Base-by-base conservation (phyloP, 495 filamentous ascomycete species). In the Aspergillus avenaceus region DNA sequence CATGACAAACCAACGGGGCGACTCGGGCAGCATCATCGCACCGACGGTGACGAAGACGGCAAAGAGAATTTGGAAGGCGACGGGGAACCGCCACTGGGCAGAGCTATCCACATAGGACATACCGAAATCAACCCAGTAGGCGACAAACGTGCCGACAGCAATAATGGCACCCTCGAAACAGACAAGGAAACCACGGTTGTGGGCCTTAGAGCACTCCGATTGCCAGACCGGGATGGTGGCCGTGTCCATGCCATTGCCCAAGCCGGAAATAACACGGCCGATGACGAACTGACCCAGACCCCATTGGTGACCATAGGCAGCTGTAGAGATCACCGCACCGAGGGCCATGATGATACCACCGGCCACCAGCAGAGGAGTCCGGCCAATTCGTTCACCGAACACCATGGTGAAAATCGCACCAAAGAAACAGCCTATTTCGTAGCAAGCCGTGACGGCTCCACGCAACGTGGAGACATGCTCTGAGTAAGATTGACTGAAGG, bases 81-180 rank as follows among this genome's bases (percentile, higher is more conserved):
- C 84, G 8, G 87, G 87, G 70, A 90, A 79, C 7, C 78, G 72
- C 85, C 84, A 88, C 9, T 62, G 56, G 21, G 64, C 56, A 8
- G 60, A 63, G 24, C 25, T 38, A 9, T 62, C 22, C 37, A 65
- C 67, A 58, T 86, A 91, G 6, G 79, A 82, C 19, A 84, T 76
- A 34, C 87, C 88, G 52, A 87, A 92, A 55, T 90, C 86, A 49
- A 92, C 74, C 88, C 88, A 92, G 71, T 91, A 91, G 24, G 86
- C 86, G 24, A 91, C 82, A 29, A 89, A 67, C 38, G 69, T 72
- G 82, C 88, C 88, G 54, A 90, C 85, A 19, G 87, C 87, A 49
- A 91, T 89, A 47, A 82, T 77, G 31, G 80, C 83, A 55, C 88
- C 88, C 63, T 91, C 86, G 58, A 91, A 87, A 66, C 87, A 91